Percentiles rank a stretch among this genome's conserved stretches.
These are phyloP conservation scores for Simmondsia chinensis DNA, from an alignment of 148 eudicot species.

Conservation along the genomic window DNA sequence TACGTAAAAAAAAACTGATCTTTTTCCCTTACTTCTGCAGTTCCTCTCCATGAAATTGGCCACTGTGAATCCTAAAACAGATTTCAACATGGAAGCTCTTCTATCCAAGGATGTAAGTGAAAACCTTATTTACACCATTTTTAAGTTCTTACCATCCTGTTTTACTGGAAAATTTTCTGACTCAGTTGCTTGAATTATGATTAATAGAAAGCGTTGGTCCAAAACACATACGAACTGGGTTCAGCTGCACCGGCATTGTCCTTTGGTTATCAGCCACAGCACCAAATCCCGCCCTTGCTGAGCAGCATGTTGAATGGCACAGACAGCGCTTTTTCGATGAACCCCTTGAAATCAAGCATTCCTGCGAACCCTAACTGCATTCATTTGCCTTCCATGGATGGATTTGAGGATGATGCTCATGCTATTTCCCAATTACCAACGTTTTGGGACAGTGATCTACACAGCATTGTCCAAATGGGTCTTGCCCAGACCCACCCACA, in stretches of 20 bases:
- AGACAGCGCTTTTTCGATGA: constrained; percentile 18
- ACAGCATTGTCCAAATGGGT: constrained; percentile 68
- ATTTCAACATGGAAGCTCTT: constrained; percentile 60
- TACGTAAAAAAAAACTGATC: too few species aligned
- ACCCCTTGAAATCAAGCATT: constrained; percentile 13
- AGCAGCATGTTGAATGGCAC: constrained; percentile 29
- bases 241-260: constrained; percentile 31
- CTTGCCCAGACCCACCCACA: constrained; percentile 44
- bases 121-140: neutral
- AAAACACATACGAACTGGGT: constrained; percentile 35
- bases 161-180: neutral
- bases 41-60: constrained; percentile 86
- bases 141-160: too few species aligned
- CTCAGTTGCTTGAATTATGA: neutral
- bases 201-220: constrained; percentile 30
- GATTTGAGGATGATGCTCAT: too few species aligned
- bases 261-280: constrained; percentile 21
- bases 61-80: constrained; percentile 65
- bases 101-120: constrained; percentile 80
- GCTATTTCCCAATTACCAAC: too few species aligned
- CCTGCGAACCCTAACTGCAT: constrained; percentile 17
- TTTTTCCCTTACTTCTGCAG: too few species aligned
- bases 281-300: constrained; percentile 18
- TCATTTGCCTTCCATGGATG: constrained; percentile 33
- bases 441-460: constrained; percentile 77